Conservation (phyloP, 371 early-diverging fungal genomes). For the Syncephalastrum racemosum region DNA sequence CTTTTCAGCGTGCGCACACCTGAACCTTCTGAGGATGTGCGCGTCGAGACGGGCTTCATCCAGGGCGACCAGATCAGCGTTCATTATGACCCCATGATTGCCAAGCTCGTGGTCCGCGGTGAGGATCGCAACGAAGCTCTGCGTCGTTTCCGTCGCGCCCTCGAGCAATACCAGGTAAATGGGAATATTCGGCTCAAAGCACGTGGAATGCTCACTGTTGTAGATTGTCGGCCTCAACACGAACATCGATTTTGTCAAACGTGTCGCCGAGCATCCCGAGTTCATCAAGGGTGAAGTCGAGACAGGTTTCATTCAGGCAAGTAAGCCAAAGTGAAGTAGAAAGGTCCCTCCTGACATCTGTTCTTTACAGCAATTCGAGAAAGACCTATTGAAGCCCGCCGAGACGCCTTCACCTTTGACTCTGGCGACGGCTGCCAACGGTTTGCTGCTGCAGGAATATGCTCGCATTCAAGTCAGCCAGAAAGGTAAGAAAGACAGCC, state of each 20-base stretch:
- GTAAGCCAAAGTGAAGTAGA: not conserved
- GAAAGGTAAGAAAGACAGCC: conserved; percentile 19
- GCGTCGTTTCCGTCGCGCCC: conserved; percentile 74
- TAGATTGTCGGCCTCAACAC: conserved; percentile 88
- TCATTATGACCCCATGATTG: conserved; percentile 97
- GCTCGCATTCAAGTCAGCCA: conserved; percentile 28
- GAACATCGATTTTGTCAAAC: conserved; percentile 88
- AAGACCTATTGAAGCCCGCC: conserved; percentile 63
- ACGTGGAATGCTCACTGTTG: not conserved
- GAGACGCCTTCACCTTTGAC: conserved; percentile 52
- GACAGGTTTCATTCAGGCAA: conserved; percentile 88
- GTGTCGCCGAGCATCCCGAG: conserved; percentile 76
- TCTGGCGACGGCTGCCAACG: conserved; percentile 75
- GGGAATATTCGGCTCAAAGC: not conserved
- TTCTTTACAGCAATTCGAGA: conserved; percentile 57
- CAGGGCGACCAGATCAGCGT: conserved; percentile 92
- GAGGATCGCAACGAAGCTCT: conserved; percentile 84
- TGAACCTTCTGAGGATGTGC: conserved; percentile 56
- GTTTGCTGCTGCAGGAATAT: conserved; percentile 55
- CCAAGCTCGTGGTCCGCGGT: conserved; percentile 91
- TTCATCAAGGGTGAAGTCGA: conserved; percentile 90
- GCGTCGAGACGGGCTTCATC: conserved; percentile 92
- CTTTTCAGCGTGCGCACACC: conserved; percentile 79
- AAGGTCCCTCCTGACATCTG: conserved; percentile 3
- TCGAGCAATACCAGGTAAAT: conserved; percentile 77